Base-by-base conservation (phyloP, 306 rosid species). In the Ceratonia siliqua region DNA sequence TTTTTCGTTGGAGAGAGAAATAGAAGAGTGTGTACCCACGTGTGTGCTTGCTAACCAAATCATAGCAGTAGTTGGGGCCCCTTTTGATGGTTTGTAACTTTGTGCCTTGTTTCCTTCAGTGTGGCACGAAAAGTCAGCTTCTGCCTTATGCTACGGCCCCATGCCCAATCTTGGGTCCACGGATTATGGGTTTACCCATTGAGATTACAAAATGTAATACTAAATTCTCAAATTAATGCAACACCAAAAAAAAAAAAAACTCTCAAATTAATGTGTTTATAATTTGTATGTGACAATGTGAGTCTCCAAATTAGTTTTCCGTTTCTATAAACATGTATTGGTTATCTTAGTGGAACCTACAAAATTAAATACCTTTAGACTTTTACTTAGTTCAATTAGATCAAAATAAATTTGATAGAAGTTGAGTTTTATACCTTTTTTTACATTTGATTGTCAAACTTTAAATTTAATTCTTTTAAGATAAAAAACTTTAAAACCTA, bases 31-130 rank as follows among this genome's bases (percentile, higher is more conserved):
- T 6, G 21, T n/a, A 14, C 64, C 81, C 89, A 68, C 85, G 85
- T 82, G 81, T 62, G 76, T 20, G 67, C 25, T 68, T 72, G 72
- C 72, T 55, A 49, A 76, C 58, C 59, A 62, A 57, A 81, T 72
- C 78, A 75, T 48, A 64, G 50, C 24, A 56, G 69, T 64, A 32
- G 68, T 62, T 11, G 11, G 69, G 50, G 69, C 20, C 69, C 33
- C 12, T 22, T 21, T 69, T 59, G 48, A 21, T 41, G 77, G 77
- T 71, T 42, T 14, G 15, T 55, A 53, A 59, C 42, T 71, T 42
- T 14, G 15, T 55, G 61, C 66, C 42, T 15, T 70, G 87, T 71
- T 71, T 58, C 82, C 82, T 43, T 8, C 56, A 55, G 33, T 35
- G 79, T 30, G 72, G 78, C 83, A 62, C 75, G 62, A 56, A 70